Conservation (phyloP, 2,329 filamentous ascomycete species). For the Penicillium brasilianum region DNA sequence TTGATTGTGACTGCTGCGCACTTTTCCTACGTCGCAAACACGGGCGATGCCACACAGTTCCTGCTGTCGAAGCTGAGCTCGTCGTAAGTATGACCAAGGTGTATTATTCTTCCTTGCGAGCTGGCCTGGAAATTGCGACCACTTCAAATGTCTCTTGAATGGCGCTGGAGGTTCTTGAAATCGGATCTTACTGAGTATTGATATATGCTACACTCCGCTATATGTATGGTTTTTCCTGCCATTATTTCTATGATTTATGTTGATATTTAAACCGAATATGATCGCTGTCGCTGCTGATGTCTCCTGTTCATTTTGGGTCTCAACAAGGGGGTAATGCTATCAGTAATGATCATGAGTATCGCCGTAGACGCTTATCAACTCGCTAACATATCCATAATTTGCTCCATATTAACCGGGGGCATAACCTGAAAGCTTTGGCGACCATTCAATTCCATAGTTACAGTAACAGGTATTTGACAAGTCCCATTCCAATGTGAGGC, state of each 20-base stretch:
- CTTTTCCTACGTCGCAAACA: slow-evolving; percentile 42
- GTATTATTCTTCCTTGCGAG: background rate
- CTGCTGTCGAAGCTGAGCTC: background rate
- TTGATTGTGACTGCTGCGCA: slow-evolving; percentile 35
- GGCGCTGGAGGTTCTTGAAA: background rate
- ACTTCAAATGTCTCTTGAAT: background rate
- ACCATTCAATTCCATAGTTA: no score
- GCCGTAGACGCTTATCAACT: no score
- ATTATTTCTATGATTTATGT: background rate
- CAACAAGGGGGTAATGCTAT: no score
- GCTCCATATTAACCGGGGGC: background rate
- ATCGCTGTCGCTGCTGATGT: background rate
- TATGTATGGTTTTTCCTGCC: background rate
- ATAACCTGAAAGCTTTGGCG: background rate
- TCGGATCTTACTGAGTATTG: background rate
- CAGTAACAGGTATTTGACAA: no score
- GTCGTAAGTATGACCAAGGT: background rate
- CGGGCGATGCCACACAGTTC: background rate
- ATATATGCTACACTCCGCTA: background rate
- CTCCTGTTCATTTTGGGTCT: background rate
- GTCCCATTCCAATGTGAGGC: slow-evolving; percentile 5
- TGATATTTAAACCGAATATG: background rate
- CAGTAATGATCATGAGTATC: no score
- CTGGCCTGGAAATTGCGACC: background rate
- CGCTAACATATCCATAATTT: no score